Evolutionary conservation across 2,329 filamentous ascomycete genomes (phyloP), one percentile per base, ranked within the genome.

Genomic region (Aureobasidium sp.): DNA sequence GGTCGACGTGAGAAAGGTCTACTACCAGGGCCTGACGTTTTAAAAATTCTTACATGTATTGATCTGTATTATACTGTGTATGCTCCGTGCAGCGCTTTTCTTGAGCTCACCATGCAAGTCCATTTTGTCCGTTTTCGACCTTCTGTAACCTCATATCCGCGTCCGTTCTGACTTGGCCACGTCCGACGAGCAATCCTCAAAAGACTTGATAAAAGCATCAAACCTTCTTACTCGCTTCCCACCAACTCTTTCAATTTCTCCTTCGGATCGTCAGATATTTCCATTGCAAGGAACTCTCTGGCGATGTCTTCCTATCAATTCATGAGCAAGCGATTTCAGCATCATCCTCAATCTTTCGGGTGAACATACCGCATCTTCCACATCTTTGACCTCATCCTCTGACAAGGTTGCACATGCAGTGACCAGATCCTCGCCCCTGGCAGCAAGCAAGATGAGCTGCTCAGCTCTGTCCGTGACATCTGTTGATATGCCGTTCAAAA

Each of bases 1-100:
- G 66, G 90, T 98, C 29, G 93, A 98, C 74, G 88, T 91, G 59
- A 79, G 93, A 62, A 96, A 93, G 77, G 93, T 97, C 65, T 98
- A 98, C 75, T 97, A 96, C 72, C 90, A 88, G 49, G 89, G 89
- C 34, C 79, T 78, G 70, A 78, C 85, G 69, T 79, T 80, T 65
- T 81, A 55, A 22, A 52, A 8, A 8, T 6, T 12, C 14, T 49
- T 22, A 10, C 40, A 44, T 44, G 40, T 35, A 47, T 48, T 27
- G 21, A 48, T 35, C 32, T 48, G 44, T 48, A 48, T 37, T 35
- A 37, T 48, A 48, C 37, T 6, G 6, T 12, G 12, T 6, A 30
- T 30, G 6, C 27, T 30, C 27, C 27, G 6, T 30, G 6, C 6
- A n/a, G n/a, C n/a, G n/a, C n/a, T n/a, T n/a, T n/a, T n/a, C n/a